Evolutionary conservation across 441 rosid species (phyloP), one percentile per base, ranked within the genome.

Genomic region (Pelargonium australe): DNA sequence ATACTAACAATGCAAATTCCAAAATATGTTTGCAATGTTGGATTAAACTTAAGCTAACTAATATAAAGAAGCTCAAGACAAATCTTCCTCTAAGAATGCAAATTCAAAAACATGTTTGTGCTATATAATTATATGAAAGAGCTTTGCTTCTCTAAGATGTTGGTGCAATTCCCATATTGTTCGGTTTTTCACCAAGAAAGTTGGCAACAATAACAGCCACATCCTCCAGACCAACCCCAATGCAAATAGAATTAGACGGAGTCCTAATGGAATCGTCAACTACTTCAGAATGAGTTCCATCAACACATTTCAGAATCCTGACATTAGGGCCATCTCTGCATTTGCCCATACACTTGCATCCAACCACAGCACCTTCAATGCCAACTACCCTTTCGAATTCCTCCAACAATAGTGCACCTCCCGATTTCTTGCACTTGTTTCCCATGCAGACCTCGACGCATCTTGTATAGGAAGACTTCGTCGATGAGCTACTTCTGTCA

Each of bases 271-370:
- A 37, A 37, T 37, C 78, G n/a, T 63, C 74, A 5, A 57, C 67
- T 51, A 12, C 14, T 51, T n/a, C 57, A 51, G 20, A 53, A 11
- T 51, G 57, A 71, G 77, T 37, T 37, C 69, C 78, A 16, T 65
- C 75, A 5, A 57, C 68, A 71, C 76, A 73, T 19, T 73, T 75
- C 16, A 61, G 65, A 1, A 87, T 75, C 77, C 82, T 80, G 5
- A 87, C 88, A 55, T 88, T 92, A 28, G 98, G 98, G n/a, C 85
- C 95, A 6, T 79, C 85, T 72, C 80, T 80, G 83, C 95, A 89
- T 77, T 89, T 87, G 2, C 94, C 95, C 91, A 92, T 80, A 68
- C 96, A 92, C 70, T 87, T 92, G 82, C 96, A 92, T 64, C 81
- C 83, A 25, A 85, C 84, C 49, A 86, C 86, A 0, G 79, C 78